Evolutionary conservation across 2,329 filamentous ascomycete genomes (phyloP).

Genomic region (Monosporascus sp.): DNA sequence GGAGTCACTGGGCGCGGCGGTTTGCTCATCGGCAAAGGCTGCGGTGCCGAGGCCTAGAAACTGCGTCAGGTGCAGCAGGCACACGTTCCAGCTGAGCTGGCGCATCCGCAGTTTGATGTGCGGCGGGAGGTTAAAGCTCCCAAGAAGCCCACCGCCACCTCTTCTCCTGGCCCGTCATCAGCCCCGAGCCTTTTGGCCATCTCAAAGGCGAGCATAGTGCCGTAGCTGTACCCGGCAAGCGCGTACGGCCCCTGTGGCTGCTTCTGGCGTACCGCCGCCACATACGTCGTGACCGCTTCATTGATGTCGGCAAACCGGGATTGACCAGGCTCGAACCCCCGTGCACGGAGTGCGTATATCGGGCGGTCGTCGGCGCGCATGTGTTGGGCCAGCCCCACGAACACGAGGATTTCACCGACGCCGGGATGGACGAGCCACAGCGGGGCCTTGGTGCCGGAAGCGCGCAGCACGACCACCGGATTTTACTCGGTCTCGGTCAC

Average conservation of each 20-base stretch:
- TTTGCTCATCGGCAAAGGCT: too few species aligned
- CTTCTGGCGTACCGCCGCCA: slow-evolving; percentile 28
- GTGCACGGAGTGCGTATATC: slow-evolving; percentile 41
- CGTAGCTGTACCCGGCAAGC: slow-evolving; percentile 47
- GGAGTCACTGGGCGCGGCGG: too few species aligned
- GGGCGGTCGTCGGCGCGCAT: slow-evolving; percentile 37
- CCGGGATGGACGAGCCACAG: slow-evolving; percentile 38
- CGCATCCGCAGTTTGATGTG: slow-evolving; percentile 39
- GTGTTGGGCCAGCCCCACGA: slow-evolving; percentile 31
- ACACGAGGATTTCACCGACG: slow-evolving; percentile 36
- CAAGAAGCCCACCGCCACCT: too few species aligned
- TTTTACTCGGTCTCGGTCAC: too few species aligned
- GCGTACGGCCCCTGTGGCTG: slow-evolving; percentile 48
- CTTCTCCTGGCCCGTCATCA: too few species aligned
- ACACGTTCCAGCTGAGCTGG: slow-evolving; percentile 32
- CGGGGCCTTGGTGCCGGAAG: slow-evolving; percentile 32
- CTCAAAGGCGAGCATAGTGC: slow-evolving; percentile 46
- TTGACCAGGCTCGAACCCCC: slow-evolving; percentile 36
- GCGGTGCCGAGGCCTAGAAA: too few species aligned
- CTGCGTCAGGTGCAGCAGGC: slow-evolving; percentile 33
- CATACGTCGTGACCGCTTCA: slow-evolving; percentile 37
- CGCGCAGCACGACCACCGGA: too few species aligned
- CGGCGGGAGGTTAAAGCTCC: slow-evolving; percentile 47
- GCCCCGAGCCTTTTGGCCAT: too few species aligned
- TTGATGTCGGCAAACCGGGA: slow-evolving; percentile 29